Conservation (phyloP, 2,329 filamentous ascomycete genomes). For the Cordyceps farinosa region DNA sequence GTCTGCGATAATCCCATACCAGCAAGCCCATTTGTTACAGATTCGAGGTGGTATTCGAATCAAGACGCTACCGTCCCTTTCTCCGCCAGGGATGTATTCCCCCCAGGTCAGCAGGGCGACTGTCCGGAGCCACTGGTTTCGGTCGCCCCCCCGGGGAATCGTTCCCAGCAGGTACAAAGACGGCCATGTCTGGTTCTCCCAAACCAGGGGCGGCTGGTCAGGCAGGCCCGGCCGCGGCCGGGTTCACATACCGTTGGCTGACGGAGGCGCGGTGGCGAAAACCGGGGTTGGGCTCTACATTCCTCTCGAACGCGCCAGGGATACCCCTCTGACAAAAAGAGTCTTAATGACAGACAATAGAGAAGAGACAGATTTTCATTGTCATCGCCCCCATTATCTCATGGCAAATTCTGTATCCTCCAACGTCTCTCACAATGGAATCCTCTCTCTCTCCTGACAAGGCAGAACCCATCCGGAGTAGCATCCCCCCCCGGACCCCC, state of each 20-base stretch:
- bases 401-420: background rate
- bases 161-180: too few species aligned
- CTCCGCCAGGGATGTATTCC: too few species aligned
- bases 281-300: background rate
- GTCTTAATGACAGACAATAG: too few species aligned
- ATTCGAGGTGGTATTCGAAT: background rate
- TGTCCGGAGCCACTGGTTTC: too few species aligned
- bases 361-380: too few species aligned
- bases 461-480: background rate
- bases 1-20: too few species aligned
- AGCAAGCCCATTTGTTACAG: background rate
- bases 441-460: background rate
- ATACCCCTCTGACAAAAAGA: background rate
- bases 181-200: too few species aligned
- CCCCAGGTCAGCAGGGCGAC: too few species aligned
- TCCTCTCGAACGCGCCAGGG: background rate
- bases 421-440: background rate
- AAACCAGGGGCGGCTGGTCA: too few species aligned
- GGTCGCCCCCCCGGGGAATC: too few species aligned
- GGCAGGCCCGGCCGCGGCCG: background rate
- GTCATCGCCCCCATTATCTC: too few species aligned
- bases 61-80: background rate
- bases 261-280: background rate
- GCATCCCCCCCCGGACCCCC: background rate
- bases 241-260: background rate